Evolutionary conservation across 108 stramenopile genomes (phyloP).

Genomic region (Stephanodiscus triporus): DNA sequence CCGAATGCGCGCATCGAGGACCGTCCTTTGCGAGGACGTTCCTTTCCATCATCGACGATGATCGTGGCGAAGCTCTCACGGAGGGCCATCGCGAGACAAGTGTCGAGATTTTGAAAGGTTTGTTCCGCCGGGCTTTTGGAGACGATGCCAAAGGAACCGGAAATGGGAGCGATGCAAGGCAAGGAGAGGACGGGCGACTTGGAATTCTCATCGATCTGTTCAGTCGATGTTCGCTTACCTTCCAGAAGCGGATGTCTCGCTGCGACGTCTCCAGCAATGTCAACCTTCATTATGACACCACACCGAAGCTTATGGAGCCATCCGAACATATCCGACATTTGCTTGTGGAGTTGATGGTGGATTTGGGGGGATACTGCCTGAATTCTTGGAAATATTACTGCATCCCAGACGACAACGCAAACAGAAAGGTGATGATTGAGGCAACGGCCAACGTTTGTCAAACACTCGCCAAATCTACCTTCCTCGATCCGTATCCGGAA

Average conservation of each 20-base stretch:
- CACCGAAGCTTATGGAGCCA: slow-evolving; percentile 21
- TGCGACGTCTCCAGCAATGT: slow-evolving; percentile 4
- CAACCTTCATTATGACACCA: slow-evolving; percentile 4
- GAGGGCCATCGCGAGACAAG: slow-evolving; percentile 51
- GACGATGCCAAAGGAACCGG: background rate
- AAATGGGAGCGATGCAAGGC: background rate
- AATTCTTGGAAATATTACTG: background rate
- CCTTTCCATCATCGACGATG: slow-evolving; percentile 14
- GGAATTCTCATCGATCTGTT: slow-evolving; percentile 9
- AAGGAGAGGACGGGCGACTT: background rate
- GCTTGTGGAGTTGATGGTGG: slow-evolving; percentile 38
- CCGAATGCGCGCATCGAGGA: background rate
- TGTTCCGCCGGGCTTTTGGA: slow-evolving; percentile 16
- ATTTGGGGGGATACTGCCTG: slow-evolving; percentile 26
- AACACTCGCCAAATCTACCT: slow-evolving; percentile 26
- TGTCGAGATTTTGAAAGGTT: slow-evolving; percentile 24
- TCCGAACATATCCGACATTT: slow-evolving; percentile 47
- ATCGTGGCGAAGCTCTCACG: slow-evolving; percentile 15
- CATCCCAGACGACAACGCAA: background rate
- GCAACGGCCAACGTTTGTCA: slow-evolving; percentile 33
- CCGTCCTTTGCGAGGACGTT: slow-evolving; percentile 3
- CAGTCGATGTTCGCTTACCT: slow-evolving; percentile 14
- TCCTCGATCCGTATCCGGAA: slow-evolving; percentile 38
- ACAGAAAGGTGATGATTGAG: slow-evolving; percentile 13
- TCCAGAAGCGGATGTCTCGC: slow-evolving; percentile 34